Base-by-base conservation (phyloP, 2,329 filamentous ascomycete genomes). In the Lomentospora prolificans region DNA sequence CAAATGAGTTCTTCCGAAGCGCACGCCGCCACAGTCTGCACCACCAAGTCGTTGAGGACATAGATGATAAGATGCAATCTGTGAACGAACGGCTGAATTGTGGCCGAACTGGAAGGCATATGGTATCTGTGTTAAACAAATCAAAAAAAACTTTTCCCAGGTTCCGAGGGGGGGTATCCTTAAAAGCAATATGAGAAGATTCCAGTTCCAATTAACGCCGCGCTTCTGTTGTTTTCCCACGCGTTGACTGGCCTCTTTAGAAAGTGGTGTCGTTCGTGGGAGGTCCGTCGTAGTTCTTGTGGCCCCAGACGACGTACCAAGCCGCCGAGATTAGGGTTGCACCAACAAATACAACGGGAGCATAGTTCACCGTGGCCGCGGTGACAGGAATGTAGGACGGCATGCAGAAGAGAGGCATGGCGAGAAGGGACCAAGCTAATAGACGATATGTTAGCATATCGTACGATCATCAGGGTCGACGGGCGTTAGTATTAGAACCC, bases 371-470 rank as follows among this genome's bases (percentile, higher is more conserved):
- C 39, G 73, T 76, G 17, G 70, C 65, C 4, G 76, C 68, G 0
- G 75, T 77, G 39, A 86, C 82, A 4, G 82, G 82, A n/a, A 87
- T 71, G 46, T 69, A 69, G 0, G 81, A 77, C 0, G 85, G 86
- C 82, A 87, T 87, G 69, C 82, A 89, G 75, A 89, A 89, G 14
- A 89, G 78, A 1, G 86, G 85, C 54, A 89, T 80, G 33, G 84
- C 85, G 55, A 90, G 76, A 12, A 76, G 61, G 55, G 82, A 85
- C 86, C 86, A 89, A 54, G 71, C 80, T 84, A 61, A 22, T 10
- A 30, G 19, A 9, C 14, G 12, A 22, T 51, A 25, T 17, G 30
- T 48, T 10, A 27, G 25, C 12, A 25, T n/a, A 4, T 22, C 19
- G 14, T 22, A 10, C 44, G 17, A 50, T 50, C 10, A 50, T 22